Conservation (phyloP, 208 protist genomes). For the Wallacemonas sp. region DNA sequence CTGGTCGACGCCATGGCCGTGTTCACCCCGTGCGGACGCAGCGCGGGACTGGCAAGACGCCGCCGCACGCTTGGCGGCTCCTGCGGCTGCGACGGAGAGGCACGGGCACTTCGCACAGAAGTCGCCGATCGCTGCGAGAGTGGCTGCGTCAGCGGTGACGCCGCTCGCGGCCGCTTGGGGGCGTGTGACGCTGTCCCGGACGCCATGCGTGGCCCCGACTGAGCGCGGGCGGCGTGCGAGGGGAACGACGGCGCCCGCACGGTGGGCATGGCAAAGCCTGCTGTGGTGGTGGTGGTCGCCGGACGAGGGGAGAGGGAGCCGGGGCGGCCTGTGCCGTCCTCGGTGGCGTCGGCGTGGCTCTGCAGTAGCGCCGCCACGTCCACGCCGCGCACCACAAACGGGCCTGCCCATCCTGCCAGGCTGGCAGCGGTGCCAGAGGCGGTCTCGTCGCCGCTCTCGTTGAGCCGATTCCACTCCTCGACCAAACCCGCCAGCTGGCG, state of each 20-base stretch:
- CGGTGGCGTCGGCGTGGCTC: slow-evolving; percentile 7
- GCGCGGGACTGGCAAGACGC: slow-evolving; percentile 1
- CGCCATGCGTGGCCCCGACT: no score
- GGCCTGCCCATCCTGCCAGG: slow-evolving; percentile 9
- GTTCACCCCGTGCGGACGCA: neutral
- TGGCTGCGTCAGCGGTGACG: no score
- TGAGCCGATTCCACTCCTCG: slow-evolving; percentile 47
- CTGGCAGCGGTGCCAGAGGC: neutral
- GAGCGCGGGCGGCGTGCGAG: no score
- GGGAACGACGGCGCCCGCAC: neutral
- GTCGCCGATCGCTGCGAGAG: no score
- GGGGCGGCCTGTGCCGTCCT: neutral
- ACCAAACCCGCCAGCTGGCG: slow-evolving; percentile 41
- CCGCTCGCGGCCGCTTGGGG: neutral
- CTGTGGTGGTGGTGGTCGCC: neutral
- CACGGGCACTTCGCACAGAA: neutral
- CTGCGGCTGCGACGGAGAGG: neutral
- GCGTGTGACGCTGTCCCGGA: neutral
- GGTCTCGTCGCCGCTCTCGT: slow-evolving; percentile 9
- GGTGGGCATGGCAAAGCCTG: neutral
- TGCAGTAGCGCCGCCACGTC: slow-evolving; percentile 27
- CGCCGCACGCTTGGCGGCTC: neutral
- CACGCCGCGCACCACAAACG: slow-evolving; percentile 27
- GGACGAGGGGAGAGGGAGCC: neutral
- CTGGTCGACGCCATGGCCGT: neutral